These are phyloP conservation scores for Rubroshorea leprosula DNA, from an alignment of 345 rosid genomes.

Conservation along the genomic window DNA sequence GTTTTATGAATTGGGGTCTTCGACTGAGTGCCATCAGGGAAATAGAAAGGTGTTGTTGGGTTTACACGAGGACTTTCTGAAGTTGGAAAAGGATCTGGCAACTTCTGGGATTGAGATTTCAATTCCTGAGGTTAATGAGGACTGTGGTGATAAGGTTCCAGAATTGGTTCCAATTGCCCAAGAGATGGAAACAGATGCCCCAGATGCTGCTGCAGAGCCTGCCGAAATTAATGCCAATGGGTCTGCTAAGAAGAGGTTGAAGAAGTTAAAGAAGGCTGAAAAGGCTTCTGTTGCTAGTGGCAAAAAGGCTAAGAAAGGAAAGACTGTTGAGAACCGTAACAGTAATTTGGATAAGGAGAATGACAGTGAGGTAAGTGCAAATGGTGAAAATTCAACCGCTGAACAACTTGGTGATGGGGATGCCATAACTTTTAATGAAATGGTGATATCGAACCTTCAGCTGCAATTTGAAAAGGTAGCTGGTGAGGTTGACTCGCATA, in stretches of 20 bases:
- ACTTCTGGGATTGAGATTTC: conserved; percentile 41
- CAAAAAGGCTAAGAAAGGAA: conserved; percentile 35
- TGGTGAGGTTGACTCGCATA: conserved; percentile 46
- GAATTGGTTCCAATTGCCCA: conserved; percentile 43
- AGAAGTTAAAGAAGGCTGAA: conserved; percentile 47
- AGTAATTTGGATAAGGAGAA: conserved; percentile 18
- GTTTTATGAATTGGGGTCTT: conserved; percentile 76
- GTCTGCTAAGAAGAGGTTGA: conserved; percentile 28
- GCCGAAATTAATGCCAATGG: conserved; percentile 26
- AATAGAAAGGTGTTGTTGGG: conserved; percentile 70
- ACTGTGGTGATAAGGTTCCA: conserved; percentile 41
- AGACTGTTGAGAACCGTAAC: conserved; percentile 22
- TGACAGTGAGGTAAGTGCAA: conserved; percentile 14
- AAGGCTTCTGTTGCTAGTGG: conserved; percentile 23
- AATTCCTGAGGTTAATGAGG: conserved; percentile 26
- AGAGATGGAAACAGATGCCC: conserved; percentile 22
- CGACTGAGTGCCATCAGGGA: conserved; percentile 65
- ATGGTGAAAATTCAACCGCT: conserved; percentile 16
- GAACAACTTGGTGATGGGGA: conserved; percentile 21
- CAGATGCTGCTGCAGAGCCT: conserved; percentile 16
- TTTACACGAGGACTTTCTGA: conserved; percentile 59
- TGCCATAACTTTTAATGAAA: conserved; percentile 34
- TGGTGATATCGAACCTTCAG: conserved; percentile 74
- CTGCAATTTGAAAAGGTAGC: conserved; percentile 90
- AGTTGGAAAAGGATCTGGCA: conserved; percentile 62